Conservation (phyloP, 2,329 filamentous ascomycete genomes). For the Colletotrichum viniferum region DNA sequence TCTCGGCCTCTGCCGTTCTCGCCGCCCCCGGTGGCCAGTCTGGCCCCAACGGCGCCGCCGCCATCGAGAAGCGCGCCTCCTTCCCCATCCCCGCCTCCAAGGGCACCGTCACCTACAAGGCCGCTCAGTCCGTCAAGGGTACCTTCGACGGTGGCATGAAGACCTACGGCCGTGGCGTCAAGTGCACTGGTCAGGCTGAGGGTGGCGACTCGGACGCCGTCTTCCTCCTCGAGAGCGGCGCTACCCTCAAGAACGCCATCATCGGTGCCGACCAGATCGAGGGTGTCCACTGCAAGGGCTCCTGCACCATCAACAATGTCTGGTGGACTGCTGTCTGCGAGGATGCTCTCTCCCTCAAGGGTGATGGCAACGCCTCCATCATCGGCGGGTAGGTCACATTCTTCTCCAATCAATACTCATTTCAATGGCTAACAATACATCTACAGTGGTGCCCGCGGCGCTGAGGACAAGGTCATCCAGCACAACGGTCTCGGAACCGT, state of each 20-base stretch:
- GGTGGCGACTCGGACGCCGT: conserved; percentile 48
- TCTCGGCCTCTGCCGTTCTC: conserved; percentile 23
- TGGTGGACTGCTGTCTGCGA: conserved; percentile 55
- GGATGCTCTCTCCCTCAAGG: conserved; percentile 20
- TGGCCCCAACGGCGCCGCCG: conserved; percentile 12
- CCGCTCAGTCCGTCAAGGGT: conserved; percentile 23
- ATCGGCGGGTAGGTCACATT: conserved; percentile 3
- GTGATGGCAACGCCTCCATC: conserved; percentile 20
- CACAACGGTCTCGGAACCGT: conserved; percentile 23
- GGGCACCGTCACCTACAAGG: conserved; percentile 28
- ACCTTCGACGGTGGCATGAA: conserved; percentile 32
- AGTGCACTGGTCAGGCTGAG: conserved; percentile 46
- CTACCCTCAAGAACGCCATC: conserved; percentile 48
- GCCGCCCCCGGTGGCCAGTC: conserved; percentile 21
- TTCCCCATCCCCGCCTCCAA: conserved; percentile 32
- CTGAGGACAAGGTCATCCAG: conserved; percentile 22
- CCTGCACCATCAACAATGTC: conserved; percentile 48
- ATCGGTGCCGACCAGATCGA: conserved; percentile 50
- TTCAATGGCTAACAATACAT: not conserved
- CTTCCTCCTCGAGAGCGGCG: conserved; percentile 44
- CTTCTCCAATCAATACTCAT: not conserved
- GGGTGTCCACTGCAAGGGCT: conserved; percentile 49
- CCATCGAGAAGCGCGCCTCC: conserved; percentile 25
- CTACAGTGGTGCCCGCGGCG: conserved; percentile 14
- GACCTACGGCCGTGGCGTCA: conserved; percentile 42